phyloP scores from a whole-genome alignment of 345 rosid species.

The Excoecaria cochinchinensis region DNA sequence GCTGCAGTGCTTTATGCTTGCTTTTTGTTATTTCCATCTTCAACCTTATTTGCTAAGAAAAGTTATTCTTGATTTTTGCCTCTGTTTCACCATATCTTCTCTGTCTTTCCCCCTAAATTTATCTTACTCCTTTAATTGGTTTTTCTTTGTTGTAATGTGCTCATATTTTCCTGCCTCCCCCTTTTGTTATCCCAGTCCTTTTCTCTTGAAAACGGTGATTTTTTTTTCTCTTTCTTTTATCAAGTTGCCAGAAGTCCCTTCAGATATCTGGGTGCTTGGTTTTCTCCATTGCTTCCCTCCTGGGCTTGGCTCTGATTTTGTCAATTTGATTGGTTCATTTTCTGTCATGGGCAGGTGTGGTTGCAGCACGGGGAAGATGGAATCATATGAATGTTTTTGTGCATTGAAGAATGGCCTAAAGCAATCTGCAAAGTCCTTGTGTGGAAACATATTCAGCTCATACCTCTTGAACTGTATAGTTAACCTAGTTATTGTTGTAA shows the following conservation, averaged over 20 bases:
- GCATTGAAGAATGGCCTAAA: slow-evolving; percentile 46
- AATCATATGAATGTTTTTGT: slow-evolving; percentile 60
- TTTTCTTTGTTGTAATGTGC: not conserved
- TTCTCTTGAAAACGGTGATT: not conserved
- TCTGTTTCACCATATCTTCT: not conserved
- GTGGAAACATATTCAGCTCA: slow-evolving; percentile 33
- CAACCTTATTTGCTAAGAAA: not conserved
- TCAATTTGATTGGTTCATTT: slow-evolving; percentile 65
- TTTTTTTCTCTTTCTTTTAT: not conserved
- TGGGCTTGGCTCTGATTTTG: slow-evolving; percentile 21
- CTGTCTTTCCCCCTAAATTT: not conserved
- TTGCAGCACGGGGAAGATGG: slow-evolving; percentile 60
- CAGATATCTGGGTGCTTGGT: slow-evolving; percentile 4
- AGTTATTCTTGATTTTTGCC: not conserved
- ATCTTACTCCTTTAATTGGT: not conserved
- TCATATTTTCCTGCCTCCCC: not conserved
- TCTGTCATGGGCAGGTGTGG: slow-evolving; percentile 62
- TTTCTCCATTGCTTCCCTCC: slow-evolving; percentile 9
- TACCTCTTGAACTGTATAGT: slow-evolving; percentile 26
- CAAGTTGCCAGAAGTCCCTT: not conserved
- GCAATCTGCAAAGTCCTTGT: slow-evolving; percentile 41
- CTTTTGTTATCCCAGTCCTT: slow-evolving; percentile 1
- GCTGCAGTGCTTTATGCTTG: not conserved
- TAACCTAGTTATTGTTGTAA: slow-evolving; percentile 20
- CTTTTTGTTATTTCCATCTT: not conserved